Evolutionary conservation across 2,329 filamentous ascomycete genomes (phyloP).

Genomic region (Aspergillaceae sp.): DNA sequence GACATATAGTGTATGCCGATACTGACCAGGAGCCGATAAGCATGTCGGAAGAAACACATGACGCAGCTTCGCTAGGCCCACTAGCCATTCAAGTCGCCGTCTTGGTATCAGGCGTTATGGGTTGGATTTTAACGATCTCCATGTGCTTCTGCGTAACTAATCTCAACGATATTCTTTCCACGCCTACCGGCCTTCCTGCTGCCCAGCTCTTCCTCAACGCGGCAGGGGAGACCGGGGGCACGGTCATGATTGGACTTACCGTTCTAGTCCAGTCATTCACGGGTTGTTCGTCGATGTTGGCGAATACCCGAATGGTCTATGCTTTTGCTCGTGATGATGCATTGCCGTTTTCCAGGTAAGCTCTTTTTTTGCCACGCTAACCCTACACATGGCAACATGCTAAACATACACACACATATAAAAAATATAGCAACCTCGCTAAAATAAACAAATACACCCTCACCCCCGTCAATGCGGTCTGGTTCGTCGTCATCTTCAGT

Average conservation of each 20-base stretch:
- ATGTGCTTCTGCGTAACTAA: slow-evolving; percentile 56
- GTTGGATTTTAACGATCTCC: slow-evolving; percentile 56
- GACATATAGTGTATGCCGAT: not conserved
- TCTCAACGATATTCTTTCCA: slow-evolving; percentile 46
- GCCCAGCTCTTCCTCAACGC: slow-evolving; percentile 55
- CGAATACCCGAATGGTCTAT: slow-evolving; percentile 55
- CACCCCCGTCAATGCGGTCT: slow-evolving; percentile 56
- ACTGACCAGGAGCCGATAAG: slow-evolving; percentile 18
- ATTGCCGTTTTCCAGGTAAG: slow-evolving; percentile 51
- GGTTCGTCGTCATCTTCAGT: slow-evolving; percentile 55
- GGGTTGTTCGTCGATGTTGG: slow-evolving; percentile 55
- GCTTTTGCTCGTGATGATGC: slow-evolving; percentile 53
- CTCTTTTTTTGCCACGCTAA: not conserved
- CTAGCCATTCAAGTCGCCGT: slow-evolving; percentile 52
- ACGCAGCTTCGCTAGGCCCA: slow-evolving; percentile 53
- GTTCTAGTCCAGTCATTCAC: slow-evolving; percentile 59
- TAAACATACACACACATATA: not conserved
- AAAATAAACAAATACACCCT: slow-evolving; percentile 46
- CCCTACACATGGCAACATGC: not conserved
- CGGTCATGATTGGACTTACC: slow-evolving; percentile 53
- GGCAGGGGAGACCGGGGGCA: slow-evolving; percentile 48
- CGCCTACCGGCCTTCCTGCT: slow-evolving; percentile 53
- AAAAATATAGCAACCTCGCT: slow-evolving; percentile 39
- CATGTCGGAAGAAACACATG: slow-evolving; percentile 60
- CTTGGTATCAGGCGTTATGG: slow-evolving; percentile 51